Evolutionary conservation across 73 alveolate species (phyloP), one percentile per base, ranked within the genome.

Genomic region (Symbiodinium pilosum): DNA sequence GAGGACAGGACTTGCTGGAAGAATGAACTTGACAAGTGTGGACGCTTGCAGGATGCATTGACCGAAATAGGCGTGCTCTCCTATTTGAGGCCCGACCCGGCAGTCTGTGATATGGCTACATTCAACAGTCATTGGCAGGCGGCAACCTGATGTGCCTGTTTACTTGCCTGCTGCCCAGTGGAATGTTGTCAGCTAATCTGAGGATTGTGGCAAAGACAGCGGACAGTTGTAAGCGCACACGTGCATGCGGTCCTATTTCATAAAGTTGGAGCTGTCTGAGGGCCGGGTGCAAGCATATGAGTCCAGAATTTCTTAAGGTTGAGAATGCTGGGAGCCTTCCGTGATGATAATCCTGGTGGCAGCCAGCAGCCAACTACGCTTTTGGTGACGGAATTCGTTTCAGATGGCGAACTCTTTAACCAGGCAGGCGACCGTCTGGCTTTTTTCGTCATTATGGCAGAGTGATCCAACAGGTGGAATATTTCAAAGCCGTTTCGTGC

Each of bases 1-100:
- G 95, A 88, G 95, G 95, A 84, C 69, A 38, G 41, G 69, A 2
- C 38, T n/a, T 1, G 1, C 34, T 28, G 39, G 40, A 20, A 73
- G 81, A 34, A 47, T 47, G 59, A 56, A 11, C 16, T 64, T 24
- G 81, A 34, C 44, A 18, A 59, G 44, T 41, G 9, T n/a, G 24
- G 43, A 40, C 38, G 92, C 41, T 40, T 21, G 4, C 75, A 91
- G 96, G 96, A 91, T 32, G 87, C 96, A 32, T 87, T 91, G 47
- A 91, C 96, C 87, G 96, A 91, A 91, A 69, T 91, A n/a, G 96
- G 96, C 77, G 96, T 91, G 51, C 52, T 91, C 52, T n/a, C 87
- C 73, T 91, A 52, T 36, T 28, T 91, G 87, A 91, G 96, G 96
- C 88, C 32, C 36, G 59, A 16, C 81, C 30, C 39, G 41, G 32